A percentile compares a stretch with the other conserved stretches of the same genome.
phyloP scores from a whole-genome alignment of 2,329 filamentous ascomycete genomes.

The Neoscytalidium dimidiatum region DNA sequence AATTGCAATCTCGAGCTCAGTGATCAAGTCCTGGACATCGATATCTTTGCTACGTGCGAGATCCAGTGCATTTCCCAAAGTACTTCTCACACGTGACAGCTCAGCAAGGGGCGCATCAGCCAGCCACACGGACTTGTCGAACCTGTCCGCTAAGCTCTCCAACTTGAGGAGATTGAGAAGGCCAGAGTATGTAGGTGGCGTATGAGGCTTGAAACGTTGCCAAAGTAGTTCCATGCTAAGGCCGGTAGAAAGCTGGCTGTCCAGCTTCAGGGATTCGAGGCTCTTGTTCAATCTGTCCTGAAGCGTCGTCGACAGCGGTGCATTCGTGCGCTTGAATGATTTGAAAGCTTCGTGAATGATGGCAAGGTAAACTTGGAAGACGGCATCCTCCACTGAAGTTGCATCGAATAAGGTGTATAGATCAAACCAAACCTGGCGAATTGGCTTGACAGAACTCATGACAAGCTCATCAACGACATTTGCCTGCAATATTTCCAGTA shows the following conservation, averaged over 20 bases:
- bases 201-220: constrained; percentile 67
- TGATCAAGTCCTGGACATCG: constrained; percentile 32
- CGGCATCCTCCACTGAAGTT: constrained; percentile 51
- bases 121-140: constrained; percentile 45
- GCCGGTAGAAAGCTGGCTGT: constrained; percentile 73
- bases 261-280: constrained; percentile 59
- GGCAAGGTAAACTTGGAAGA: constrained; percentile 56
- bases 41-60: constrained; percentile 33
- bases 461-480: constrained; percentile 8
- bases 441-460: constrained; percentile 27
- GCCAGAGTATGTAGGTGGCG: constrained; percentile 42
- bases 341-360: constrained; percentile 30
- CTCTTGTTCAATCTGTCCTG: constrained; percentile 27
- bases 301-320: constrained; percentile 28
- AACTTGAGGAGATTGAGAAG: constrained; percentile 44
- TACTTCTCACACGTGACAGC: constrained; percentile 37
- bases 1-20: constrained; percentile 31
- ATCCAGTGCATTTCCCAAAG: constrained; percentile 35
- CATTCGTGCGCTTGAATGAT: constrained; percentile 10
- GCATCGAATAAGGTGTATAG: constrained; percentile 33
- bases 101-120: constrained; percentile 34
- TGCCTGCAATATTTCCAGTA: constrained; percentile 5
- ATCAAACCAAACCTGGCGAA: constrained; percentile 50
- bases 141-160: constrained; percentile 47
- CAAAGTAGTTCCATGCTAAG: constrained; percentile 80